phyloP scores from a whole-genome alignment of 371 early-diverging fungal species.

The Nosema muscidifuracis region DNA sequence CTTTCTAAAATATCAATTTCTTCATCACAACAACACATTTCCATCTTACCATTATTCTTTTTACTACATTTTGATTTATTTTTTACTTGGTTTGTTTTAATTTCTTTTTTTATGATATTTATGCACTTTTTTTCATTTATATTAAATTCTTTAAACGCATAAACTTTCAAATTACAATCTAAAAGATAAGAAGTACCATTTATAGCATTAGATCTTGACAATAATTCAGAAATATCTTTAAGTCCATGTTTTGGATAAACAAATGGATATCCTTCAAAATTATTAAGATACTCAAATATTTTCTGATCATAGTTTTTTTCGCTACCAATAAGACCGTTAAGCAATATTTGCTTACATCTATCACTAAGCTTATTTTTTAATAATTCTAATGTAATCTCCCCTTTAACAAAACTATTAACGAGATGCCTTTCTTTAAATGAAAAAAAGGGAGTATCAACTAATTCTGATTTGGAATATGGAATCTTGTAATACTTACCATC shows the following conservation, averaged over 20 bases:
- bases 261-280: slow-evolving; percentile 14
- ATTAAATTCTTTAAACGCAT: background rate
- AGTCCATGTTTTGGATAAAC: slow-evolving; percentile 17
- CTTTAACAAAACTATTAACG: slow-evolving; percentile 5
- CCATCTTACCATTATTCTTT: background rate
- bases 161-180: background rate
- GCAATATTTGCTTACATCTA: slow-evolving; percentile 6
- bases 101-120: background rate
- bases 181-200: slow-evolving; percentile 16
- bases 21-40: background rate
- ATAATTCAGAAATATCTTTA: slow-evolving; percentile 34
- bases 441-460: slow-evolving; percentile 10
- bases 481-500: slow-evolving; percentile 11
- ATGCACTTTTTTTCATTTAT: background rate
- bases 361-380: background rate
- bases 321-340: background rate
- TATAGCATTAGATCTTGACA: slow-evolving; percentile 23
- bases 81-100: background rate
- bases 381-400: background rate
- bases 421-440: slow-evolving; percentile 10
- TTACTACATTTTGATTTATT: background rate
- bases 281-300: slow-evolving; percentile 2
- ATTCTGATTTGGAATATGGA: slow-evolving; percentile 17
- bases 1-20: background rate
- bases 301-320: background rate